Conservation (phyloP, 306 rosid genomes). For the Vigna hirtella region DNA sequence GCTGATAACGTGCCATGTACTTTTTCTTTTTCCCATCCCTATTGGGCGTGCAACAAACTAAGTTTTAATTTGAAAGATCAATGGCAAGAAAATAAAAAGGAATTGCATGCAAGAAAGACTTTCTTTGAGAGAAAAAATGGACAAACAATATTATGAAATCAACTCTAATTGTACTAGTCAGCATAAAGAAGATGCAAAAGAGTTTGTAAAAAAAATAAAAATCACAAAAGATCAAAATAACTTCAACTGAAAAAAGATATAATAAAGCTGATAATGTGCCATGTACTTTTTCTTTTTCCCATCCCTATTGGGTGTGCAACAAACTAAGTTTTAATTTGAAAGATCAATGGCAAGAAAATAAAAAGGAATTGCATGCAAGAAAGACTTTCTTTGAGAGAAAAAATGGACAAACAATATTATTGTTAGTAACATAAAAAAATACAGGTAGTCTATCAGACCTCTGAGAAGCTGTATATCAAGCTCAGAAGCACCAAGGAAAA, state of each 20-base stretch:
- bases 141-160: not conserved
- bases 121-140: not conserved
- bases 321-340: slow-evolving; percentile 27
- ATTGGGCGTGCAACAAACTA: slow-evolving; percentile 23
- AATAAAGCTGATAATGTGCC: slow-evolving; percentile 18
- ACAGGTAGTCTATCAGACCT: slow-evolving; percentile 6
- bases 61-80: slow-evolving; percentile 15
- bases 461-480: slow-evolving; percentile 7
- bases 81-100: slow-evolving; percentile 6
- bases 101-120: not conserved
- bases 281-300: not conserved
- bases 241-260: not conserved
- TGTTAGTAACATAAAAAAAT: too few species aligned
- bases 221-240: not conserved
- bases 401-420: not conserved
- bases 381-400: not conserved
- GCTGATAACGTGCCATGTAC: slow-evolving; percentile 2
- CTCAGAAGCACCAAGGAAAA: slow-evolving; percentile 29
- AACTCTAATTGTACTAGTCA: not conserved
- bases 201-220: not conserved
- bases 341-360: slow-evolving; percentile 15
- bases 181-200: not conserved
- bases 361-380: not conserved
- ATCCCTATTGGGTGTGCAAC: slow-evolving; percentile 5
- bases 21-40: not conserved